These are phyloP conservation scores for Aspergillus sp. DNA, from an alignment of 2,329 filamentous ascomycete genomes.

Conservation along the genomic window DNA sequence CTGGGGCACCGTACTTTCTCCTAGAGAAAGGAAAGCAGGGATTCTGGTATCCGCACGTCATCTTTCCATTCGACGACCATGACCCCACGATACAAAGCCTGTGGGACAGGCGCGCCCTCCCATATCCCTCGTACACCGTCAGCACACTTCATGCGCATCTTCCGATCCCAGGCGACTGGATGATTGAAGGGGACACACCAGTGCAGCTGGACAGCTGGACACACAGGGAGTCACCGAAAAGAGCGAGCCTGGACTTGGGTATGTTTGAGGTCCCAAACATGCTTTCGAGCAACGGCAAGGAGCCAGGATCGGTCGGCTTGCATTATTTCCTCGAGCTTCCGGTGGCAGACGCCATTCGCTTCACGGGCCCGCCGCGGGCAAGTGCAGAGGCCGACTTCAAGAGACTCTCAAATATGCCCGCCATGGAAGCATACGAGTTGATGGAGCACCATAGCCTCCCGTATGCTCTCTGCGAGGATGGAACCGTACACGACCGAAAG, in stretches of 20 bases:
- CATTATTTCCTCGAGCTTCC: conserved; percentile 54
- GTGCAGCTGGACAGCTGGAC: conserved; percentile 30
- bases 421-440: conserved; percentile 39
- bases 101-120: conserved; percentile 44
- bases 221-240: conserved; percentile 33
- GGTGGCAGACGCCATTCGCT: conserved; percentile 42
- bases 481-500: conserved; percentile 41
- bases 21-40: conserved; percentile 48
- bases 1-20: conserved; percentile 50
- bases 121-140: conserved; percentile 47
- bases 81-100: conserved; percentile 45
- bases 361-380: conserved; percentile 29
- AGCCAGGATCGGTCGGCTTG: conserved; percentile 53
- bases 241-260: conserved; percentile 49
- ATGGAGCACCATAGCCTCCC: conserved; percentile 41
- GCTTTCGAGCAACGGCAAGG: conserved; percentile 50
- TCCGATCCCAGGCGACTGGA: conserved; percentile 45
- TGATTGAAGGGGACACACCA: conserved; percentile 33
- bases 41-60: conserved; percentile 48
- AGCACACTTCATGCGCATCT: conserved; percentile 51
- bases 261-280: conserved; percentile 56
- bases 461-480: conserved; percentile 42
- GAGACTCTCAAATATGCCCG: conserved; percentile 31
- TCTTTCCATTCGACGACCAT: conserved; percentile 51
- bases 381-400: conserved; percentile 25